Conservation (phyloP, 257 asterid genomes). For the Jacaranda copaia region DNA sequence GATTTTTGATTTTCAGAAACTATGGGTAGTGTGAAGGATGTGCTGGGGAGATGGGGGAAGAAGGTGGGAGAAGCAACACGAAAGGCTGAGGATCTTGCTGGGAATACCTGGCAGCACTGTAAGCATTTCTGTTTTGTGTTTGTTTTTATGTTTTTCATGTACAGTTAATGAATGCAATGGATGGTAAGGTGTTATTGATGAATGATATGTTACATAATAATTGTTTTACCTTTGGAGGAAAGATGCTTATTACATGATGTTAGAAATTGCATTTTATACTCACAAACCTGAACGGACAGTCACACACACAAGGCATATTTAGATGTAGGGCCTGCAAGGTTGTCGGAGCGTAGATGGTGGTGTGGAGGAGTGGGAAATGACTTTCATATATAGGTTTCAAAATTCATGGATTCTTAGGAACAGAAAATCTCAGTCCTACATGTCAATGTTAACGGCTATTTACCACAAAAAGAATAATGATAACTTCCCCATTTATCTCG, state of each 20-base stretch:
- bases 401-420: neutral
- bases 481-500: neutral
- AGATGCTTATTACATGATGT: slow-evolving; percentile 10
- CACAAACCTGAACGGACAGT: neutral
- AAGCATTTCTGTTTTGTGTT: slow-evolving; percentile 46
- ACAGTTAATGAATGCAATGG: slow-evolving; percentile 13
- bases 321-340: neutral
- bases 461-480: neutral
- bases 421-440: too few species aligned
- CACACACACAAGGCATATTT: neutral
- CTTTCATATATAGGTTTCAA: neutral
- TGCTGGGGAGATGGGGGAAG: slow-evolving; percentile 90
- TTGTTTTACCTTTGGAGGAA: slow-evolving; percentile 1
- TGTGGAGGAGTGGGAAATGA: slow-evolving; percentile 10
- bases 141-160: slow-evolving; percentile 8
- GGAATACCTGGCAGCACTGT: slow-evolving; percentile 99
- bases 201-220: neutral
- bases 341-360: neutral
- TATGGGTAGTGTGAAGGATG: slow-evolving; percentile 82
- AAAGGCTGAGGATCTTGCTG: slow-evolving; percentile 95
- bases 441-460: neutral
- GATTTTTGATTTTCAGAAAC: slow-evolving; percentile 57
- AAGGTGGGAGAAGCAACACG: slow-evolving; percentile 86
- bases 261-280: slow-evolving; percentile 23
- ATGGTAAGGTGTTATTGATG: neutral